Evolutionary conservation across 2,329 filamentous ascomycete genomes (phyloP), one percentile per base, ranked within the genome.

Genomic region (Colletotrichum karsti): DNA sequence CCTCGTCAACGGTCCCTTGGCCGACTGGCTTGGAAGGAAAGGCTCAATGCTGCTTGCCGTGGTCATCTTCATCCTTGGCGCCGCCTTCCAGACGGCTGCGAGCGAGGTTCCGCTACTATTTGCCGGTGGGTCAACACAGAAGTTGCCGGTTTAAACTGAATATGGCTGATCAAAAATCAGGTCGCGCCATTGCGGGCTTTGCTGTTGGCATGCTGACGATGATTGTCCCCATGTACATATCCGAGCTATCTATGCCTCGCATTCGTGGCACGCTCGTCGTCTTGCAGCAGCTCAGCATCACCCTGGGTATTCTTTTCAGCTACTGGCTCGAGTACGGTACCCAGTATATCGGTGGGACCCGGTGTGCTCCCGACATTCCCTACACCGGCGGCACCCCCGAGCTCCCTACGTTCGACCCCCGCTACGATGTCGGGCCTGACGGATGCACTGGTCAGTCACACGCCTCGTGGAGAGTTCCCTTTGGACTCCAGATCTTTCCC

Each of bases 241-340:
- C 82, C 26, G 84, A 85, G 70, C 79, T 85, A 3, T 81, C 84
- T 0, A 81, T 83, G 4, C 81, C 85, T 5, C 80, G 81, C n/a
- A 79, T 85, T 15, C 82, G 84, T 12, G 84, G 84, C 10, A 80
- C 82, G 0, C 76, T 86, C 5, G 81, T 86, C 0, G 83, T 82
- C 1, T 73, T 82, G 1, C 82, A 85, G 69, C 77, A 80, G 59
- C 69, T 84, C 35, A 77, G 77, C 55, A 83, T 84, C 57, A 81
- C 80, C 0, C 72, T 82, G 7, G 82, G 82, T 0, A 83, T 83
- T 54, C 73, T 84, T 2, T 68, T 83, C 18, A 77, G 76, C 41
- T 84, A 80, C 70, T 84, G 81, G 80, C 75, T 83, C 24, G 77
- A 79, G 41, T 82, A 81, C 46, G 80, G 78, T 6, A 82, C 79